Percentiles rank a stretch among this genome's conserved stretches.
phyloP scores from a whole-genome alignment of 2,329 filamentous ascomycete species.

The Mariannaea sp. region DNA sequence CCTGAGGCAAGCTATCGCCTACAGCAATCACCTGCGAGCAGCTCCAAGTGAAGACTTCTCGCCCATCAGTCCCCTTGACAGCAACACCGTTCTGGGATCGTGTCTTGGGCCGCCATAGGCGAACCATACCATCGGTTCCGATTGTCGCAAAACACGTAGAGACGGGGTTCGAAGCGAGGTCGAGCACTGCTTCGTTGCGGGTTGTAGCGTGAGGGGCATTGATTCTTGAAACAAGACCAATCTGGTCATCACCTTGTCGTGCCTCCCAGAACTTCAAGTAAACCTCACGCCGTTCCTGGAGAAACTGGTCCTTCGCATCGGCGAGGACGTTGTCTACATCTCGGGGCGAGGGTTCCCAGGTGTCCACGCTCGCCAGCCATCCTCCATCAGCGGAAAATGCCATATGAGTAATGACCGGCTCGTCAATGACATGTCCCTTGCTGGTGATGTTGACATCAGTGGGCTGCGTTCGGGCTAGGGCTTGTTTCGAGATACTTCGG shows the following conservation, averaged over 20 bases:
- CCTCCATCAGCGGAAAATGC: conserved; percentile 78
- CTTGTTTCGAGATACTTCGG: conserved; percentile 82
- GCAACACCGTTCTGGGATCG: conserved; percentile 71
- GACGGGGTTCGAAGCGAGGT: conserved; percentile 72
- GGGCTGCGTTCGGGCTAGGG: conserved; percentile 83
- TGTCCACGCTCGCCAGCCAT: conserved; percentile 91
- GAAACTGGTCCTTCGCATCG: conserved; percentile 50
- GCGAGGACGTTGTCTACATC: conserved; percentile 61
- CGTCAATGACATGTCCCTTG: conserved; percentile 71
- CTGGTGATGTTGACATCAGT: conserved; percentile 79
- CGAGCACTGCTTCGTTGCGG: conserved; percentile 66
- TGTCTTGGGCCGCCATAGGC: conserved; percentile 79
- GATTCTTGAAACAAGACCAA: conserved; percentile 81
- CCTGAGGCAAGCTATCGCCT: conserved; percentile 54
- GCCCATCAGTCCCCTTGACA: conserved; percentile 61
- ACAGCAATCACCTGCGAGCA: conserved; percentile 65
- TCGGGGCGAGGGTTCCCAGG: conserved; percentile 76
- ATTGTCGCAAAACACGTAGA: conserved; percentile 80
- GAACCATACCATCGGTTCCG: conserved; percentile 77
- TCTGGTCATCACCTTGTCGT: conserved; percentile 59
- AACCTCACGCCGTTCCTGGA: conserved; percentile 67
- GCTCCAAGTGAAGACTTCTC: conserved; percentile 74
- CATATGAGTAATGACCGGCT: conserved; percentile 78
- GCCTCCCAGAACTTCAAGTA: conserved; percentile 90
- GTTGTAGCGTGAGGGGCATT: conserved; percentile 76